Evolutionary conservation across 805 yeast genomes (phyloP), one percentile per base, ranked within the genome.

Genomic region (Candida boleticola): DNA sequence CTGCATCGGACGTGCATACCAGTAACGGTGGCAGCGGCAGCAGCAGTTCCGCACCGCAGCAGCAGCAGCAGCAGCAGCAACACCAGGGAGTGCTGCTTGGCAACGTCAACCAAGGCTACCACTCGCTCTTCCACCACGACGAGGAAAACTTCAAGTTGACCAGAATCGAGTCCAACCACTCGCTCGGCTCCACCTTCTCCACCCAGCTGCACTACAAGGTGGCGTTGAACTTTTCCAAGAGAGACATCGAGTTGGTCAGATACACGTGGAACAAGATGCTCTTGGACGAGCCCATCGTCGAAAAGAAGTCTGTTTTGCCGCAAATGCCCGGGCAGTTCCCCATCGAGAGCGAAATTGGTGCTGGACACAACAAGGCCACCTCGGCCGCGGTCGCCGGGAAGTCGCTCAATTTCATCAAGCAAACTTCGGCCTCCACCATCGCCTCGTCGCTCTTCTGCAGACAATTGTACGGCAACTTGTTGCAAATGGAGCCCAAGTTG

Each of bases 381-480:
- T 14, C n/a, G 18, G 14, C 39, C 13, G 20, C 14, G 9, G n/a
- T n/a, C 4, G 36, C 21, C 3, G 11, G 17, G 17, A 23, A 39
- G 35, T 16, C 39, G n/a, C 26, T 36, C 32, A 29, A 37, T 14
- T 31, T 10, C n/a, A 23, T 30, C 26, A 35, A 26, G 30, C 38
- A 27, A 14, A 14, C 33, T 4, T 20, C 29, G 18, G 45, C 53
- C 4, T 41, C 53, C 13, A 52, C 58, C 16, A 50, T 61, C 23
- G 72, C 71, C 2, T 52, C 59, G 22, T 79, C 87, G 1, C 62
- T 84, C 23, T 87, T 87, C 57, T 85, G 92, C 54, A 73, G 82
- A 41, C 95, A 87, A 58, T 77, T 87, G 55, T 87, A 86, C 62
- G 76, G 80, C 40, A 87, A 85, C 54, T 62, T 87, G 39, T 64